Evolutionary conservation across 768 basidiomycete species (phyloP).

Genomic region (Holtermanniella nyarrowii): DNA sequence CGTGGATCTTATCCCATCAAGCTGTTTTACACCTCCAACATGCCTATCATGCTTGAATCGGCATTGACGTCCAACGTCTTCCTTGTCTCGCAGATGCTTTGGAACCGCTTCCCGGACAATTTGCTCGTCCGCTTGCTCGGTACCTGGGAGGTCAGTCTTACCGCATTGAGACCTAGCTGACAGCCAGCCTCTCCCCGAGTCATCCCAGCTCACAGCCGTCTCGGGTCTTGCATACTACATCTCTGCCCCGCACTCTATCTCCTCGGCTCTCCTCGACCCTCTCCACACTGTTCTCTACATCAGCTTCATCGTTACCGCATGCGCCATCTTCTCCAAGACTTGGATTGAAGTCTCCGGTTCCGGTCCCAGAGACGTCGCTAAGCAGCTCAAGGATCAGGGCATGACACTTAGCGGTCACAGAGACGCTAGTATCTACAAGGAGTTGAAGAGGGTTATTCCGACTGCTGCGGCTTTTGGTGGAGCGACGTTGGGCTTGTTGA

Average conservation of each 20-base stretch:
- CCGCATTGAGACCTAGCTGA: background rate
- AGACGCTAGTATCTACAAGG: constrained; percentile 98
- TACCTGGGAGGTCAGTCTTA: constrained; percentile 80
- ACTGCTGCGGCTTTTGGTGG: constrained; percentile 96
- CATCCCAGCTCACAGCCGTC: constrained; percentile 69
- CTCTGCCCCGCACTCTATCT: constrained; percentile 90
- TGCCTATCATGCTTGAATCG: constrained; percentile 98
- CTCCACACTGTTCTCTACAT: constrained; percentile 88
- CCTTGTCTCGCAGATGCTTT: constrained; percentile 93
- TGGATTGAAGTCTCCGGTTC: constrained; percentile 99
- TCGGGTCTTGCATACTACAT: constrained; percentile 97
- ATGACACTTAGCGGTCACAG: constrained; percentile 80
- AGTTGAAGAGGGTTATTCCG: constrained; percentile 93
- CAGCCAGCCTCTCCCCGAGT: constrained; percentile 79
- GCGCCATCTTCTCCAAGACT: constrained; percentile 96
- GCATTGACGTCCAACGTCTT: constrained; percentile 90
- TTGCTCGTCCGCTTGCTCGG: constrained; percentile 80
- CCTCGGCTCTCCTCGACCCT: constrained; percentile 77
- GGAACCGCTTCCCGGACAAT: constrained; percentile 80
- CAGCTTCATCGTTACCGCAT: constrained; percentile 81
- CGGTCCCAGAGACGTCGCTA: constrained; percentile 90
- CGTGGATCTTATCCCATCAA: constrained; percentile 92
- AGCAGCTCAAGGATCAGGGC: constrained; percentile 95
- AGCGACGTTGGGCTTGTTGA: constrained; percentile 84
- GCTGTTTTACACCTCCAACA: constrained; percentile 97